Conservation (phyloP, 2,329 filamentous ascomycete species). For the Polychaeton citri region DNA sequence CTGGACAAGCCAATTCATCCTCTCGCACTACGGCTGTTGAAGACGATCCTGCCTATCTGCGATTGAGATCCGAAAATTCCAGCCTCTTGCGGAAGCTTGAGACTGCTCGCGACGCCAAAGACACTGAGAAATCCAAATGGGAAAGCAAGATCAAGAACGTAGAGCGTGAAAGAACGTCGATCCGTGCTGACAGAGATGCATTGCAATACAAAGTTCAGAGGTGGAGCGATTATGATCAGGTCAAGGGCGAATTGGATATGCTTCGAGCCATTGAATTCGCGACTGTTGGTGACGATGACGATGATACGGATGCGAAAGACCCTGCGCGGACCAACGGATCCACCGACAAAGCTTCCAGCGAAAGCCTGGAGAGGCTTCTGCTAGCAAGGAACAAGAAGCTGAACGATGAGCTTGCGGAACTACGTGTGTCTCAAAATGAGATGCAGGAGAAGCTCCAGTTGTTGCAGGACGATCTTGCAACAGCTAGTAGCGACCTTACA, state of each 20-base stretch:
- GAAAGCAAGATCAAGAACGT: conserved; percentile 64
- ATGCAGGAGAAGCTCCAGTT: conserved; percentile 66
- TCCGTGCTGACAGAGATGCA: conserved; percentile 68
- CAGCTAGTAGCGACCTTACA: conserved; percentile 74
- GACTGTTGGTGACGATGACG: conserved; percentile 59
- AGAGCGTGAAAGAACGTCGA: conserved; percentile 61
- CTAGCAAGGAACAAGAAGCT: conserved; percentile 93
- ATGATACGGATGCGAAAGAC: conserved; percentile 43
- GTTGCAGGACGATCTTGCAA: conserved; percentile 71
- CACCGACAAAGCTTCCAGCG: conserved; percentile 47
- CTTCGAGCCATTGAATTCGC: conserved; percentile 94
- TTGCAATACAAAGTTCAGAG: conserved; percentile 72
- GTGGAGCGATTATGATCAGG: conserved; percentile 88
- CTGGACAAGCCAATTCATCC: conserved; percentile 52
- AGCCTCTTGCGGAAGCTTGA: conserved; percentile 83
- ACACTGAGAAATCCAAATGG: conserved; percentile 61
- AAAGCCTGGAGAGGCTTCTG: conserved; percentile 80
- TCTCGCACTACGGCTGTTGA: conserved; percentile 53
- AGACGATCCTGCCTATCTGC: conserved; percentile 79
- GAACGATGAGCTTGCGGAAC: conserved; percentile 79
- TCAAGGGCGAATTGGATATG: conserved; percentile 91
- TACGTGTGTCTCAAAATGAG: conserved; percentile 89
- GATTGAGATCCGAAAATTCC: conserved; percentile 84
- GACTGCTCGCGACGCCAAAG: conserved; percentile 67
- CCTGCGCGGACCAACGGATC: conserved; percentile 35